A percentile compares a stretch with the other conserved stretches of the same genome.
These are phyloP conservation scores for Cercophora scortea DNA, from an alignment of 495 filamentous ascomycete genomes.

Conservation along the genomic window DNA sequence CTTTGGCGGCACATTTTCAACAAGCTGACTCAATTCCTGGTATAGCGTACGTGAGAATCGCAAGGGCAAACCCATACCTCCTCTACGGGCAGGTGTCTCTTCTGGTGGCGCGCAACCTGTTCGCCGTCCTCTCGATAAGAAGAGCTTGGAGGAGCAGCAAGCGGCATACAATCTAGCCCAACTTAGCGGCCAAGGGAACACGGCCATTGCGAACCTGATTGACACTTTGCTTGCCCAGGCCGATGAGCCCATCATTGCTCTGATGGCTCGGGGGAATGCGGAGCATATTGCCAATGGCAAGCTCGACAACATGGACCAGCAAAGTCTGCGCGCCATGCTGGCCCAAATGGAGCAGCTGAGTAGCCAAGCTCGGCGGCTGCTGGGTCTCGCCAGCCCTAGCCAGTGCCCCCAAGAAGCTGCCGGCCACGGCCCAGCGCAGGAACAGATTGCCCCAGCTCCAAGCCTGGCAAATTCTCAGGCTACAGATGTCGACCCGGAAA, in stretches of 20 bases:
- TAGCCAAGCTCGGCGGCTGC: slow-evolving; percentile 4
- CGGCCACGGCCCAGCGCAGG: neutral
- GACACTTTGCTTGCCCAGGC: slow-evolving; percentile 31
- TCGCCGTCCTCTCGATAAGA: slow-evolving; percentile 7
- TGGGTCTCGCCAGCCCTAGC: slow-evolving; percentile 4
- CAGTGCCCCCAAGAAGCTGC: neutral
- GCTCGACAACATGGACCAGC: slow-evolving; percentile 21
- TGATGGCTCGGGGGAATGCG: slow-evolving; percentile 28
- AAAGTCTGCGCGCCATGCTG: slow-evolving; percentile 26
- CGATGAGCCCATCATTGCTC: slow-evolving; percentile 17
- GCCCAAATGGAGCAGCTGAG: slow-evolving; percentile 20
- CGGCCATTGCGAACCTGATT: slow-evolving; percentile 27
- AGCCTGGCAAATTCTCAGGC: slow-evolving; percentile 15
- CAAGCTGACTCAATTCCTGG: slow-evolving; percentile 6
- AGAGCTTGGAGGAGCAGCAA: slow-evolving; percentile 37
- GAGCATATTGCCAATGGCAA: slow-evolving; percentile 13
- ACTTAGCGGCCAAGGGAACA: slow-evolving; percentile 24
- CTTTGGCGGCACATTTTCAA: neutral
- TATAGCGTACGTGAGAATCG: slow-evolving; percentile 28
- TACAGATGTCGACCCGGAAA: slow-evolving; percentile 5
- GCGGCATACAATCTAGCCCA: slow-evolving; percentile 50
- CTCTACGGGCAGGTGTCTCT: neutral
- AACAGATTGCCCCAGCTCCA: slow-evolving; percentile 4
- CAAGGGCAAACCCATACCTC: slow-evolving; percentile 17
- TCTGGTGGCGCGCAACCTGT: slow-evolving; percentile 1